phyloP scores from a whole-genome alignment of 371 early-diverging fungal genomes.

The Batkoa obscura region DNA sequence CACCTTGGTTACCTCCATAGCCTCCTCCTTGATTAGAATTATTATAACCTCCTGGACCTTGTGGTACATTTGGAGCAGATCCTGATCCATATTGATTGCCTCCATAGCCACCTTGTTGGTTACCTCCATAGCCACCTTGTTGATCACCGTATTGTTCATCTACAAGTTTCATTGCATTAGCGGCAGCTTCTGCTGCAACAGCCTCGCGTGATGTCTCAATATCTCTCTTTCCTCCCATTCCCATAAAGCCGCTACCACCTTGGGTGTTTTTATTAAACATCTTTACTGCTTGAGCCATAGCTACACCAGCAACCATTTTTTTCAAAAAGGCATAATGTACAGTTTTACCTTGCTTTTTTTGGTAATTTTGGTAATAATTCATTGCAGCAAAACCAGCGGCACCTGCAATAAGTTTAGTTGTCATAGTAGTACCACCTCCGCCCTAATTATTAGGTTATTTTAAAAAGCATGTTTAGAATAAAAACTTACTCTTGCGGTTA shows the following conservation, averaged over 20 bases:
- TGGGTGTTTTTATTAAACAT: constrained; percentile 11
- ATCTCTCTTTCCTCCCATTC: constrained; percentile 14
- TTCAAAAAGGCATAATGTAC: constrained; percentile 20
- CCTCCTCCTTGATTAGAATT: background rate
- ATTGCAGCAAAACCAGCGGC: constrained; percentile 39
- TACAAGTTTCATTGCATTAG: constrained; percentile 10
- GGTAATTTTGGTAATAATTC: constrained; percentile 22
- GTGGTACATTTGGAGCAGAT: too few species aligned
- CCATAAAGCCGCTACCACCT: constrained; percentile 7
- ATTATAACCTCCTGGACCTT: too few species aligned
- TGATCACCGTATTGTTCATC: constrained; percentile 10
- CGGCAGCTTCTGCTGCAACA: constrained; percentile 15
- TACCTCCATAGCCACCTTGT: constrained; percentile 7
- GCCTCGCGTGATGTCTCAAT: background rate
- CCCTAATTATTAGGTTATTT: background rate
- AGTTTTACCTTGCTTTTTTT: constrained; percentile 21
- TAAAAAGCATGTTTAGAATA: background rate
- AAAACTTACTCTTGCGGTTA: background rate
- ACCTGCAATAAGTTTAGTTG: constrained; percentile 24
- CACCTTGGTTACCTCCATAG: background rate
- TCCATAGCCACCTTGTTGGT: background rate
- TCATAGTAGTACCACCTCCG: constrained; percentile 7
- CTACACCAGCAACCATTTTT: constrained; percentile 26
- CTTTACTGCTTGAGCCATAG: constrained; percentile 28
- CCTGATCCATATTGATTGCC: background rate